Base-by-base conservation (phyloP, 441 rosid species). In the Bocquillonia castaneifolia region DNA sequence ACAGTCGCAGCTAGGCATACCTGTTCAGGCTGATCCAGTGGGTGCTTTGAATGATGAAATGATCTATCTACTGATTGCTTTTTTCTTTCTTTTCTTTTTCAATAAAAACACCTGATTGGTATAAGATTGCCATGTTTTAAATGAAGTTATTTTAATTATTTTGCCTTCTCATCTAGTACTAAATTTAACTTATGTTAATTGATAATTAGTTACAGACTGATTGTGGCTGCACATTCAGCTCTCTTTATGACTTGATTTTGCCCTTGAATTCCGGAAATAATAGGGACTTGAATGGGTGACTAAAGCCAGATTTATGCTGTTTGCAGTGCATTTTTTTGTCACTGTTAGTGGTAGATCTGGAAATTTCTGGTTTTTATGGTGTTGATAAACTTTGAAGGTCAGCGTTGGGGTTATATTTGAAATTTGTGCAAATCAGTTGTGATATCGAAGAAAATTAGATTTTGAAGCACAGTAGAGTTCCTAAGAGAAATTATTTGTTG, bases 1-100 rank as follows among this genome's bases (percentile, higher is more conserved):
- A 73, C 99, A 95, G 70, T 86, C 91, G 72, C 96, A 85, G 73
- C 89, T 86, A 65, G 79, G 82, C 57, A 58, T 86, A 74, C 95
- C 90, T 54, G 65, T 63, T 39, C 88, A 70, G 71, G 72, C 82
- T 78, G 93, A 92, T 78, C 99, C 97, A 20, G 99, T 95, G 78
- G 78, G 98, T 90, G 73, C 70, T 76, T 73, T 68, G 57, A 67
- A 67, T 66, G 23, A 53, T 31, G 29, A 37, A 66, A 17, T 64
- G 61, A 25, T 10, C 34, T 32, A 29, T 34, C 20, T 31, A 32
- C 31, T 55, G 56, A 17, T 47, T 64, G n/a, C 23, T 36, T 53
- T 52, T 14, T 22, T 66, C 52, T 17, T 18, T 6, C 36, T 48
- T 52, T 18, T 22, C 62, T 55, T 17, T 18, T 5, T 13, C 4